These are phyloP conservation scores for Heterobasidion annosum DNA, from an alignment of 1,284 basidiomycete genomes.

Conservation along the genomic window DNA sequence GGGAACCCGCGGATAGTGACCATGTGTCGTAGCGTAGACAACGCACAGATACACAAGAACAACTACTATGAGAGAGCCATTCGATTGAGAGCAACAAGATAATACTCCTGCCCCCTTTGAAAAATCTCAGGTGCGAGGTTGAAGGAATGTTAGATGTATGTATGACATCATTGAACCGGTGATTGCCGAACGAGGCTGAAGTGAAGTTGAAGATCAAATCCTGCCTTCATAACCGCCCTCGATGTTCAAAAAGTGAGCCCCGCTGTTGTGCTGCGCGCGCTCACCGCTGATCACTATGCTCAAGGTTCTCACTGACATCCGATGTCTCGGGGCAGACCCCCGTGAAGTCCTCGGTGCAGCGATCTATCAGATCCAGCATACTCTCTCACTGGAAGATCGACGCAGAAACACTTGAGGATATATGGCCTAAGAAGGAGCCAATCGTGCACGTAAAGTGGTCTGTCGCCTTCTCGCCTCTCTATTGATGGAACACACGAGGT, in stretches of 20 bases:
- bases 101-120: too few relatives aligned
- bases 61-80: too few relatives aligned
- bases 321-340: conserved; percentile 93
- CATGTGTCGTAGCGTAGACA: too few relatives aligned
- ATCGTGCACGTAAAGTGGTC: conserved; percentile 93
- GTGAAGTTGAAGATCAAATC: not conserved
- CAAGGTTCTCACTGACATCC: conserved; percentile 75
- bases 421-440: conserved; percentile 99
- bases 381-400: conserved; percentile 83
- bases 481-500: not conserved
- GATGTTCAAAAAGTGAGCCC: conserved; percentile 56
- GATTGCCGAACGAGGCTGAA: not conserved
- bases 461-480: conserved; percentile 22
- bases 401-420: conserved; percentile 74
- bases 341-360: conserved; percentile 90
- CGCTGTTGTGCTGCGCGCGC: not conserved
- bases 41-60: too few relatives aligned
- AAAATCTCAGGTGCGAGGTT: too few relatives aligned
- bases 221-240: not conserved
- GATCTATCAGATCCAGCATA: conserved; percentile 76
- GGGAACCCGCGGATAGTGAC: too few relatives aligned
- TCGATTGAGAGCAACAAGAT: too few relatives aligned
- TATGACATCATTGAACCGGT: not conserved
- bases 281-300: not conserved
- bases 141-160: too few relatives aligned